Conservation (phyloP, 164 flowering plant genomes). For the Saururus chinensis region DNA sequence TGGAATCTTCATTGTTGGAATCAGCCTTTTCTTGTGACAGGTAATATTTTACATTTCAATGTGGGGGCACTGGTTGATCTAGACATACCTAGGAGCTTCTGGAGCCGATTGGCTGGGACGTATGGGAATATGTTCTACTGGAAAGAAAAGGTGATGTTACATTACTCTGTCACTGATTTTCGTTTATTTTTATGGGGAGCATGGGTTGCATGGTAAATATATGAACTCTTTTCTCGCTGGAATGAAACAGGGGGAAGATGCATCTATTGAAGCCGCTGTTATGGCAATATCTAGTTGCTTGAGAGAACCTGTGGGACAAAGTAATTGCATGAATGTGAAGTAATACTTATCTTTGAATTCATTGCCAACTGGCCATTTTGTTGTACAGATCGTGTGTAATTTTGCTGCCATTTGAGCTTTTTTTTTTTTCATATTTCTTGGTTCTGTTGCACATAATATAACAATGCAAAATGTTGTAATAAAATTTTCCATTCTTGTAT, state of each 20-base stretch:
- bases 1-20: too few relatives aligned
- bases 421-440: too few relatives aligned
- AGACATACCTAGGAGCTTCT: constrained; percentile 90
- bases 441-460: too few relatives aligned
- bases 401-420: too few relatives aligned
- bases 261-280: constrained; percentile 89
- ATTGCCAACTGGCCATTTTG: too few relatives aligned
- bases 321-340: constrained; percentile 68
- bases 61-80: constrained; percentile 82
- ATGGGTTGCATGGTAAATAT: too few relatives aligned
- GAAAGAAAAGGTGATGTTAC: constrained; percentile 70
- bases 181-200: not conserved
- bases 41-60: constrained; percentile 86
- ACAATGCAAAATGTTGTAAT: too few relatives aligned
- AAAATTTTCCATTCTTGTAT: too few relatives aligned
- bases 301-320: constrained; percentile 73
- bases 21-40: constrained; percentile 19
- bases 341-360: constrained; percentile 7
- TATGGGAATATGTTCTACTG: constrained; percentile 95
- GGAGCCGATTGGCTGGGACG: constrained; percentile 91
- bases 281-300: constrained; percentile 81
- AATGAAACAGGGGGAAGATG: constrained; percentile 78
- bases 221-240: not conserved
- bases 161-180: not conserved
- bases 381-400: too few relatives aligned